Evolutionary conservation across 495 filamentous ascomycete genomes (phyloP), one percentile per base, ranked within the genome.

Genomic region (Friedmanniomyces simplex): DNA sequence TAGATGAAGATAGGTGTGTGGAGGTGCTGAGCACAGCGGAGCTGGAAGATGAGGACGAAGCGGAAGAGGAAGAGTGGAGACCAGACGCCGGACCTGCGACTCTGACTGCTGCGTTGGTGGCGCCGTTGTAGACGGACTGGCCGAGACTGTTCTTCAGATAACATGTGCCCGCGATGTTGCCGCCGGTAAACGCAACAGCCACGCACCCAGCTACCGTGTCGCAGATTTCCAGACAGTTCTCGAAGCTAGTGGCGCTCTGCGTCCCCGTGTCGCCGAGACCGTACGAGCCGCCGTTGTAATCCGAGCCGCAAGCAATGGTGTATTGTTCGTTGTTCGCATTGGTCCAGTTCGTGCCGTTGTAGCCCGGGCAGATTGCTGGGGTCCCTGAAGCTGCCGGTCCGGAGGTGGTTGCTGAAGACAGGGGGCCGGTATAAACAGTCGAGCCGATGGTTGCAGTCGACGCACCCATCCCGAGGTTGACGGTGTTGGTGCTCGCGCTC

Each of bases 401-500:
- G 13, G 57, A 43, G 1, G 34, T 18, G 12, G 57, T 53, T 10
- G 18, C 24, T 5, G 58, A 55, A 1, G 58, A 60, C 2, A 60
- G 13, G 32, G 58, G 51, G n/a, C 58, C 58, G 20, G 51, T 55
- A 50, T 60, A 60, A 14, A 30, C 13, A 12, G 34, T 12, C 11
- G 51, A 55, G 4, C 50, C 42, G 28, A 59, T n/a, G n/a, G 32
- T 45, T 14, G 60, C 42, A 12, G 43, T 63, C 14, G 45, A 28
- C 1, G 51, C 52, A 12, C 61, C 51, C 51, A 55, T 54, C 28
- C 43, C 58, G 12, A 37, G 22, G 14, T 21, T 25, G 30, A 46
- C 4, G 21, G 28, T 55, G 25, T 32, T 28, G 1, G 43, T 22
- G 36, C 21, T 50, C 1, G 21, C 36, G 2, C 18, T 41, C 4